These are phyloP conservation scores for Talaromyces sp. DNA, from an alignment of 2,329 filamentous ascomycete genomes.

Conservation along the genomic window DNA sequence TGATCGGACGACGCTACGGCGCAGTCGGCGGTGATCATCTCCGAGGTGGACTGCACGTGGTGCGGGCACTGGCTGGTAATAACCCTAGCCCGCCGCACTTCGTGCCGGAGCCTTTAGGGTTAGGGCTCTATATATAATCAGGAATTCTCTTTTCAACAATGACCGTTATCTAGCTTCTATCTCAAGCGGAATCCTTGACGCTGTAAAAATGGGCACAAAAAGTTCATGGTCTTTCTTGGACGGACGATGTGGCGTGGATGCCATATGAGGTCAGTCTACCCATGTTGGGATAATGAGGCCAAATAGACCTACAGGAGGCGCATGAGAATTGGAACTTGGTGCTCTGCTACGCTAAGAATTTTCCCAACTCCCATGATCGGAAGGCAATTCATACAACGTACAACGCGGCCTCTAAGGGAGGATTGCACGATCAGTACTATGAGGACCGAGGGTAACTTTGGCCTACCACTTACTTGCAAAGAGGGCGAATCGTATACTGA, in stretches of 20 bases:
- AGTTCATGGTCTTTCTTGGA: slow-evolving; percentile 34
- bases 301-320: slow-evolving; percentile 23
- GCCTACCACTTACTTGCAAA: slow-evolving; percentile 40
- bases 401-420: slow-evolving; percentile 38
- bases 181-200: slow-evolving; percentile 19
- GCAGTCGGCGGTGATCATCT: too few species aligned
- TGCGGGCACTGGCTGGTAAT: too few species aligned
- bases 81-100: too few species aligned
- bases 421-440: slow-evolving; percentile 45
- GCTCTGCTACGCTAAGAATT: slow-evolving; percentile 35
- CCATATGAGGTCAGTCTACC: slow-evolving; percentile 28
- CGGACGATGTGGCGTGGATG: slow-evolving; percentile 29
- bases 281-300: too few species aligned
- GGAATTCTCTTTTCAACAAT: too few species aligned
- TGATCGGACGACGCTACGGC: too few species aligned
- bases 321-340: slow-evolving; percentile 27
- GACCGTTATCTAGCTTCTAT: too few species aligned
- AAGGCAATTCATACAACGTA: slow-evolving; percentile 45
- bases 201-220: slow-evolving; percentile 34
- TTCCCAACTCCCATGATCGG: slow-evolving; percentile 33
- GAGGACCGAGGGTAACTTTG: slow-evolving; percentile 39
- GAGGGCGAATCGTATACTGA: slow-evolving; percentile 34
- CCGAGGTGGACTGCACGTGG: too few species aligned
- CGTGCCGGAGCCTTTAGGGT: too few species aligned
- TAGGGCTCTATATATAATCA: too few species aligned